phyloP scores from a whole-genome alignment of 805 yeast species.

The Komagataella ulmi region DNA sequence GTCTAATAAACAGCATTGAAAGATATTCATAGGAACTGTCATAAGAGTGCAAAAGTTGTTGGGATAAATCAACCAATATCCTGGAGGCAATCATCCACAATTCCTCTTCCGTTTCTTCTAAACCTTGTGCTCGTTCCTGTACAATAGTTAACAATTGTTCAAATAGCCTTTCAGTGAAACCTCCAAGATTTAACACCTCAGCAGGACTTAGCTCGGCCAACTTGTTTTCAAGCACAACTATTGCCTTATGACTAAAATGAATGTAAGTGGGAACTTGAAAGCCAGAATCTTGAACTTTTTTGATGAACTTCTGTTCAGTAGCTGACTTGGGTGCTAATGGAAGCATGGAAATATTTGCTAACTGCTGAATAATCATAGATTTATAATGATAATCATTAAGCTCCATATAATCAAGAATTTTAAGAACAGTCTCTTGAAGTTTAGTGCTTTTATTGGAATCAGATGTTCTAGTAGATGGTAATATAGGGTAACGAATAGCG shows the following conservation, averaged over 20 bases:
- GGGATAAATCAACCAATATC: not conserved
- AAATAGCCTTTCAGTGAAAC: not conserved
- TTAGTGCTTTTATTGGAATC: slow-evolving; percentile 35
- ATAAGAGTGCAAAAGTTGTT: not conserved
- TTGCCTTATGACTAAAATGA: slow-evolving; percentile 38
- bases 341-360: slow-evolving; percentile 36
- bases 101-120: not conserved
- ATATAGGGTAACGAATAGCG: slow-evolving; percentile 60
- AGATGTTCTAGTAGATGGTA: slow-evolving; percentile 47
- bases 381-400: slow-evolving; percentile 22
- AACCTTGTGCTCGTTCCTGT: not conserved
- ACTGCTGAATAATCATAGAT: slow-evolving; percentile 35
- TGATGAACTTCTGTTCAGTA: slow-evolving; percentile 38
- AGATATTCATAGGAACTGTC: not conserved
- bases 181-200: not conserved
- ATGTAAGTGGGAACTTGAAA: slow-evolving; percentile 47
- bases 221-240: slow-evolving; percentile 24
- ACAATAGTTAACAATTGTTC: not conserved
- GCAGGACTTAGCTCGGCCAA: slow-evolving; percentile 11
- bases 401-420: slow-evolving; percentile 23
- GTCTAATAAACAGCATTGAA: not conserved
- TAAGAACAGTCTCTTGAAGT: slow-evolving; percentile 48
- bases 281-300: slow-evolving; percentile 19
- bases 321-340: slow-evolving; percentile 51
- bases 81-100: not conserved